Base-by-base conservation (phyloP, 2,329 filamentous ascomycete species). In the Thermoascus crustaceus region DNA sequence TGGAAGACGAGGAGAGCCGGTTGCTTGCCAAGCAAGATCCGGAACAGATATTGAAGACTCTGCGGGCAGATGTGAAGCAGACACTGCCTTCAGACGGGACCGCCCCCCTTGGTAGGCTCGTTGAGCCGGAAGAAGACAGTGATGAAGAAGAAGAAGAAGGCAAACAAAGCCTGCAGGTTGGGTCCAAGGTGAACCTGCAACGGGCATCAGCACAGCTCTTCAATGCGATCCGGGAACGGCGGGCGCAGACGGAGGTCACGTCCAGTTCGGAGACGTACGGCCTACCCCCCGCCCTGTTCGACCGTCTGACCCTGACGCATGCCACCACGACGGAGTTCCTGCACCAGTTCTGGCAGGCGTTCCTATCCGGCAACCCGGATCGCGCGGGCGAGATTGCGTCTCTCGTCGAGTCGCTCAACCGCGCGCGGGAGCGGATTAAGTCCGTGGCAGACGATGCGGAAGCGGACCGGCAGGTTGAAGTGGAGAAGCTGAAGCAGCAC, bases 281-380 rank as follows among this genome's bases (percentile, higher is more conserved):
- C 3, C 58, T 76, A 10, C 67, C 72, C 1, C 45, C 61, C 6
- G 49, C 58, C 2, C 64, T 78, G 2, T 78, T 77, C 45, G 78
- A 82, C 45, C 73, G 73, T 11, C 54, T 84, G n/a, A 71, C 68
- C 8, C 70, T 83, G 37, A 94, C 89, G 0, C 87, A 96, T 57
- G 88, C 88, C 35, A 98, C 91, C 0, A 93, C 86, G 0, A 82
- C 85, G 23, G 91, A 98, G 54, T 98, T 96, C 52, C 68, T 98
- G n/a, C 85, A 89, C 50, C 93, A 96, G 58, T 98, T 98, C 66
- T 98, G 89, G 89, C 75, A 77, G 21, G 79, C 88, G 0, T 98
- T 94, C 53, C 72, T 94, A 17, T 95, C 88, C 0, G 89, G 88
- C 9, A 85, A 95, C 53, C 66, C 84, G 1, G 80, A 85, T 40